phyloP scores from a whole-genome alignment of 805 yeast species.

The Metschnikowia chrysomelidarum region DNA sequence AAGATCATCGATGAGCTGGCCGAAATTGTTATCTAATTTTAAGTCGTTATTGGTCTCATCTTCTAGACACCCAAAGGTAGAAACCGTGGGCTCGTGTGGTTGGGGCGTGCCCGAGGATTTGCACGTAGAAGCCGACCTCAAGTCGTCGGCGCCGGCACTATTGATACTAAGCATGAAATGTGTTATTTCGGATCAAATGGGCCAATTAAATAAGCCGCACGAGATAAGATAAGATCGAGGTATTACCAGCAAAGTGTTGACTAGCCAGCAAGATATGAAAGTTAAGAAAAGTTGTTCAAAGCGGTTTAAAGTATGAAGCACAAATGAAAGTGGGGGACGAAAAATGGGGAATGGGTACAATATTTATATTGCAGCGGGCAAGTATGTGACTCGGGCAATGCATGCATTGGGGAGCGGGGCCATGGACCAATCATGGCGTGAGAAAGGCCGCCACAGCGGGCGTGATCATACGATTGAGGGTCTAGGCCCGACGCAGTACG shows the following conservation, averaged over 20 bases:
- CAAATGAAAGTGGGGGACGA: too few species aligned
- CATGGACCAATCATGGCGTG: slow-evolving; percentile 4
- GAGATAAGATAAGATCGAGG: slow-evolving; percentile 1
- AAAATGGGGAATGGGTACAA: not conserved
- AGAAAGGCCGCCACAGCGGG: slow-evolving; percentile 4
- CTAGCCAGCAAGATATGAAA: too few species aligned
- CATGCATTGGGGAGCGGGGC: slow-evolving; percentile 6
- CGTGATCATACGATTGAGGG: not conserved
- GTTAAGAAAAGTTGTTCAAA: too few species aligned
- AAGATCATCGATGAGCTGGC: slow-evolving; percentile 27
- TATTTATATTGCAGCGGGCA: slow-evolving; percentile 6
- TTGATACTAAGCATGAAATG: slow-evolving; percentile 7
- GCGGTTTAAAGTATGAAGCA: too few species aligned
- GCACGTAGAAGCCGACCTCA: slow-evolving; percentile 10
- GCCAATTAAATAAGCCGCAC: too few species aligned
- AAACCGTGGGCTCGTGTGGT: slow-evolving; percentile 6
- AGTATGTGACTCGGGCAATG: slow-evolving; percentile 1
- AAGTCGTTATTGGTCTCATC: slow-evolving; percentile 19
- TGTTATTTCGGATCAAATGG: not conserved
- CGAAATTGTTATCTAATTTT: slow-evolving; percentile 18
- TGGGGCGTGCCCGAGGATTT: slow-evolving; percentile 8
- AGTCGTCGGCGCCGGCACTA: slow-evolving; percentile 9
- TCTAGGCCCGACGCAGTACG: slow-evolving; percentile 6
- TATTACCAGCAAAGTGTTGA: slow-evolving; percentile 8
- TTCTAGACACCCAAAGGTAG: slow-evolving; percentile 19